Conservation (phyloP, 164 flowering plant species). For the Chimonanthus salicifolius region DNA sequence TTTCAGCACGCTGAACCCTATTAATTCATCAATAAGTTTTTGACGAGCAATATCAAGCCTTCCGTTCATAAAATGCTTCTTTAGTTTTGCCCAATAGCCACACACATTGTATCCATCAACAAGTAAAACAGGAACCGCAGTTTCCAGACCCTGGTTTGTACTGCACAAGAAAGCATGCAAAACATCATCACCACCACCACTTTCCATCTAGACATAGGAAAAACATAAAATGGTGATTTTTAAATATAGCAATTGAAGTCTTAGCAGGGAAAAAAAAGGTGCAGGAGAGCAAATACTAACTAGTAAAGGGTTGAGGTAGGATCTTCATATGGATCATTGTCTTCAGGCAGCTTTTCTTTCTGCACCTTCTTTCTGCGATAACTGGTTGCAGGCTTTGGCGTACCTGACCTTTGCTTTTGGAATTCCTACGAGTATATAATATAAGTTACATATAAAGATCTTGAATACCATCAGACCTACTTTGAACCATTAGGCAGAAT, state of each 20-base stretch:
- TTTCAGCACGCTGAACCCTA: conserved; percentile 63
- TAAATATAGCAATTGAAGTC: background rate
- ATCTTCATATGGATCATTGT: conserved; percentile 59
- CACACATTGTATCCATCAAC: conserved; percentile 99
- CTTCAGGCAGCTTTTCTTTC: conserved; percentile 72
- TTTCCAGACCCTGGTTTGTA: conserved; percentile 64
- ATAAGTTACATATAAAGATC: background rate
- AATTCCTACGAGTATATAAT: conserved; percentile 42
- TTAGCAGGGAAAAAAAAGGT: background rate
- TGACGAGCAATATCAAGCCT: conserved; percentile 87
- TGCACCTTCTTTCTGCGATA: conserved; percentile 74
- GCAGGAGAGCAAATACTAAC: conserved; percentile 34
- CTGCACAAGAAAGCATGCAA: conserved; percentile 31
- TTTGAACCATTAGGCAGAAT: background rate
- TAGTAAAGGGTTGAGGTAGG: conserved; percentile 73
- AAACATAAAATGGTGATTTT: background rate
- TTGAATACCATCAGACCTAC: background rate
- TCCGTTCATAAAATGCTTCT: conserved; percentile 84
- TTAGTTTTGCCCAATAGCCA: conserved; percentile 90
- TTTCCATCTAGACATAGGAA: background rate
- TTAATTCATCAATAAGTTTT: conserved; percentile 82
- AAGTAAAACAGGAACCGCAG: conserved; percentile 83
- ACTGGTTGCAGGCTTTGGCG: conserved; percentile 80
- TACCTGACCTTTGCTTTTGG: conserved; percentile 48
- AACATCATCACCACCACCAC: background rate